Base-by-base conservation (phyloP, 2,329 filamentous ascomycete species). In the Triangularia verruculosa region DNA sequence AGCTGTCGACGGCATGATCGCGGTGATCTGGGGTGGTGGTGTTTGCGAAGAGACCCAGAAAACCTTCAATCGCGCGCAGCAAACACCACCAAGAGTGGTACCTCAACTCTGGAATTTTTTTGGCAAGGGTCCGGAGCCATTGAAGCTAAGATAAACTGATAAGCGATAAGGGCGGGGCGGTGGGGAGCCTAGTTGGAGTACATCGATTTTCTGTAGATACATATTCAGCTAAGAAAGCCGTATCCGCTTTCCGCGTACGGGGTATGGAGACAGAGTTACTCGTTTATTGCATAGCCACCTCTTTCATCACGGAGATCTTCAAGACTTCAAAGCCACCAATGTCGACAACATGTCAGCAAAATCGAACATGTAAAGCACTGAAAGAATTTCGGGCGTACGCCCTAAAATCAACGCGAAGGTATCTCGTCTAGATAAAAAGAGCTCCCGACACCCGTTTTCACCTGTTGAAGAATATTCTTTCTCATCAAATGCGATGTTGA, bases 1-100 rank as follows among this genome's bases (percentile, higher is more conserved):
- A 47, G 83, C 83, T 72, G 84, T 84, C 22, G 51, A 24, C 71
- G 82, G 79, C 71, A 84, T 82, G 86, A 89, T 89, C 66, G 77
- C 83, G 79, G 73, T 75, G 73, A 72, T 71, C 65, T 70, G 53
- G 34, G 59, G 34, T 68, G 54, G 58, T 64, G 54, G 30, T 61
- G 61, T 43, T 34, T 32, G 59, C 17, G 52, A 27, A 57, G 22
- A 43, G 34, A 61, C 34, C 55, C 17, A 61, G 52, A 12, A 64
- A 62, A 51, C 43, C 57, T 66, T 66, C 62, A 47, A 47, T n/a
- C 54, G 34, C 61, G 53, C 22, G 28, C 51, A 39, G 55, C 57
- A 39, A 57, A 24, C 17, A 56, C 25, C 22, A 54, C 59, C 62
- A 11, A 55, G n/a, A 47, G 51, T 32, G 28, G 28, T 28, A 53